Evolutionary conservation across 495 filamentous ascomycete genomes (phyloP).

Genomic region (Beverwykella pulmonaria): DNA sequence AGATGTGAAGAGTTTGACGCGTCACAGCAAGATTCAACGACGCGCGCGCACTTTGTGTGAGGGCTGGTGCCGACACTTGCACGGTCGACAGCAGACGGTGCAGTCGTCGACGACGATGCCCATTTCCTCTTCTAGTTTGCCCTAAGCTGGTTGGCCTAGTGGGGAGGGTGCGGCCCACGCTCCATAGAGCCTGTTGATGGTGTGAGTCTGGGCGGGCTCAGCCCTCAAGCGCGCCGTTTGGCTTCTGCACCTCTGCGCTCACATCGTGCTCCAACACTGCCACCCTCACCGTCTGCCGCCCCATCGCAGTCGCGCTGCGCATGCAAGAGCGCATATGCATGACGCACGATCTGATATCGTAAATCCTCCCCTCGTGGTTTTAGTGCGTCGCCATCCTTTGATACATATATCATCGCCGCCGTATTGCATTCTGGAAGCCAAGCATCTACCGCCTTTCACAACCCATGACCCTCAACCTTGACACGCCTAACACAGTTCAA

Average conservation of each 20-base stretch:
- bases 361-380: background rate
- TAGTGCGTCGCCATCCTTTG: background rate
- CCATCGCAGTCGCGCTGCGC: background rate
- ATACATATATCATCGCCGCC: constrained; percentile 4
- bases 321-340: background rate
- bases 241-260: background rate
- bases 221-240: background rate
- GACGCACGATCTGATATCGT: constrained; percentile 11
- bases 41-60: no score
- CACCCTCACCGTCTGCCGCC: constrained; percentile 4
- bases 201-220: background rate
- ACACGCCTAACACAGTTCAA: background rate
- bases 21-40: no score
- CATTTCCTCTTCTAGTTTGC: no score
- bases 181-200: no score
- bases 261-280: background rate
- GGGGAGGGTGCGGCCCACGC: no score
- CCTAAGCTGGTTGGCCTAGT: no score
- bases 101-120: no score
- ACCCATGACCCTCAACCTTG: background rate
- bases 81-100: no score
- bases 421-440: no score
- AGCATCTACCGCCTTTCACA: no score
- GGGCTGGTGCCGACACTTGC: no score
- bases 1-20: no score